Evolutionary conservation across 768 basidiomycete genomes (phyloP).

Genomic region (Mycena haematopus): DNA sequence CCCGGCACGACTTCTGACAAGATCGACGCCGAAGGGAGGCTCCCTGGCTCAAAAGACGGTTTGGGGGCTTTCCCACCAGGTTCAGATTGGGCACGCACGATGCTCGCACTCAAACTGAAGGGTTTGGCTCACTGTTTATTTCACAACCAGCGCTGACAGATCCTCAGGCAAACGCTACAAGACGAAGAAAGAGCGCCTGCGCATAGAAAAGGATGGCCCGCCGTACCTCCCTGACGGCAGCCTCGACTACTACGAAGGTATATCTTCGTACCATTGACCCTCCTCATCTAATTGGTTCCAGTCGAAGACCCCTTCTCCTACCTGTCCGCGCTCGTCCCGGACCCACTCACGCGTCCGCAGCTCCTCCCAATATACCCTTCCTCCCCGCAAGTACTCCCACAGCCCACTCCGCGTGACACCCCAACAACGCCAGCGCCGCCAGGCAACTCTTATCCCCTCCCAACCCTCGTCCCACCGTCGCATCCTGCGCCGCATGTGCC

Average conservation of each 20-base stretch:
- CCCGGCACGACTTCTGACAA: conserved; percentile 42
- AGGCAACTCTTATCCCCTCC: conserved; percentile 30
- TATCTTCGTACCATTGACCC: conserved; percentile 13
- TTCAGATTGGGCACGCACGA: conserved; percentile 73
- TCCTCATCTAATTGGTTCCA: conserved; percentile 34
- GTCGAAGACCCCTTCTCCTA: conserved; percentile 83
- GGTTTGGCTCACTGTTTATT: conserved; percentile 44
- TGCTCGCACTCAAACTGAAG: conserved; percentile 78
- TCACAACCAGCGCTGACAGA: background rate
- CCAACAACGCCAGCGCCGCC: conserved; percentile 24
- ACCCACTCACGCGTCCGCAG: conserved; percentile 58
- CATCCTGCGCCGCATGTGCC: conserved; percentile 9
- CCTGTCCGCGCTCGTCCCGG: conserved; percentile 67
- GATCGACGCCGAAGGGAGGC: conserved; percentile 72
- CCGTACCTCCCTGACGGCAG: conserved; percentile 79
- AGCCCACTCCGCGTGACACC: conserved; percentile 35
- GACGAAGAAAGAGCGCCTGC: conserved; percentile 80
- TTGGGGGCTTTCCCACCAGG: conserved; percentile 74
- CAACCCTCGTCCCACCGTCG: conserved; percentile 23
- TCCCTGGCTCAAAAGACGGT: conserved; percentile 81
- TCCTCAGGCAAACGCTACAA: conserved; percentile 72
- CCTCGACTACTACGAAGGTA: conserved; percentile 75
- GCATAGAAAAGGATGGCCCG: conserved; percentile 80
- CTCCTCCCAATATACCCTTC: conserved; percentile 62
- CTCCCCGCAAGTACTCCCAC: conserved; percentile 30